A percentile compares a stretch with the other conserved stretches of the same genome.
Conservation (phyloP, 2,329 filamentous ascomycete species). For the Talaromyces albobiverticillius region DNA sequence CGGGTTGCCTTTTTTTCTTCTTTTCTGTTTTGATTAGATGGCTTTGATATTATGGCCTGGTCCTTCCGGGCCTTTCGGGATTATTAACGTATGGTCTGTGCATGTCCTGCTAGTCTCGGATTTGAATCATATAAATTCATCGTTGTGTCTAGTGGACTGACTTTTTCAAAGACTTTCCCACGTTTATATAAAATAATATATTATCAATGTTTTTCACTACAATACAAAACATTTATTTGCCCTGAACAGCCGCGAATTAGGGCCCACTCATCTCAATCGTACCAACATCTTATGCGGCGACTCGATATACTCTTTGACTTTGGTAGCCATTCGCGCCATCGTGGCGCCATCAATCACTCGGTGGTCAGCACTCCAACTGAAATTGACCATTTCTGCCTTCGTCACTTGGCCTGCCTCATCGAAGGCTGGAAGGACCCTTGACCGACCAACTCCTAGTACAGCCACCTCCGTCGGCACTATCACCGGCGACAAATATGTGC, state of each 20-base stretch:
- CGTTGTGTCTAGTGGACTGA: neutral
- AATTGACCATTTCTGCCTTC: constrained; percentile 76
- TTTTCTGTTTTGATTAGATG: neutral
- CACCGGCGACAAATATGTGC: constrained; percentile 85
- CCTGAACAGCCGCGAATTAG: neutral
- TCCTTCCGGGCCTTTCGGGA: neutral
- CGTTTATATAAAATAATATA: neutral
- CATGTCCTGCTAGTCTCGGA: neutral
- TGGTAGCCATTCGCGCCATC: constrained; percentile 84
- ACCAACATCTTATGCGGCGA: constrained; percentile 84
- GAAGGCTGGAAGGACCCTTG: constrained; percentile 79
- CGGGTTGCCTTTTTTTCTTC: neutral
- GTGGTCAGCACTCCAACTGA: constrained; percentile 97
- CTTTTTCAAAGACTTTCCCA: neutral
- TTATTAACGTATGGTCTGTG: neutral
- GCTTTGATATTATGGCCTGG: neutral
- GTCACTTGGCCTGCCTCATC: constrained; percentile 57
- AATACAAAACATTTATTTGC: neutral
- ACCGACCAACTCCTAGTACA: constrained; percentile 83
- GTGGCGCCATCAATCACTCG: constrained; percentile 91
- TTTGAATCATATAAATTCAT: neutral
- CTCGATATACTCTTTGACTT: constrained; percentile 75
- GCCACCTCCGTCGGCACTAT: constrained; percentile 88
- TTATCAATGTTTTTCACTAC: neutral
- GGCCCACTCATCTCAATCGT: constrained; percentile 59